phyloP scores from a whole-genome alignment of 2,329 filamentous ascomycete species.

The Fusarium sp. region DNA sequence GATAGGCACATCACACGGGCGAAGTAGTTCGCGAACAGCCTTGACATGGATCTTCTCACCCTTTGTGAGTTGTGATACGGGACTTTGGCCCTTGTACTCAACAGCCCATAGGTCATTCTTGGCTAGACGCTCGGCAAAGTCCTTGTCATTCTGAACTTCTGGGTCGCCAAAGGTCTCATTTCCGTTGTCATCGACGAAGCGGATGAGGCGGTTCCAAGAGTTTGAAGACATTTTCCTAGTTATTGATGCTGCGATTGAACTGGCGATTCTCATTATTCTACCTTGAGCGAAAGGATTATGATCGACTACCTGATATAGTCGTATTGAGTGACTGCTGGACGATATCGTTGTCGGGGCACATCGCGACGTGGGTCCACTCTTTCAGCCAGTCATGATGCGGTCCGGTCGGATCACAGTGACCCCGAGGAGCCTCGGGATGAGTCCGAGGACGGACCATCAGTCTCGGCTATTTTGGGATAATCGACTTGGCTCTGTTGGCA shows the following conservation, averaged over 20 bases:
- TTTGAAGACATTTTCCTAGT: conserved; percentile 40
- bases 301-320: conserved; percentile 12
- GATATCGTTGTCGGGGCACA: neutral
- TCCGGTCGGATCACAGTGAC: conserved; percentile 40
- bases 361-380: neutral
- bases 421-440: neutral
- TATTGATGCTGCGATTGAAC: conserved; percentile 5
- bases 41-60: conserved; percentile 50
- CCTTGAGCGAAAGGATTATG: neutral
- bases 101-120: conserved; percentile 47
- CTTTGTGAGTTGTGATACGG: conserved; percentile 40
- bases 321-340: neutral
- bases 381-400: conserved; percentile 32
- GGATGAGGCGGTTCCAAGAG: conserved; percentile 50
- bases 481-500: neutral
- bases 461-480: conserved; percentile 5
- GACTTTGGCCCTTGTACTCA: conserved; percentile 48
- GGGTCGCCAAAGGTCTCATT: conserved; percentile 52
- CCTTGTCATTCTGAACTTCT: conserved; percentile 42
- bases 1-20: conserved; percentile 51
- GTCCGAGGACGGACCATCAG: neutral
- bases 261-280: conserved; percentile 3
- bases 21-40: conserved; percentile 48
- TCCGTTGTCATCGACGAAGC: conserved; percentile 52
- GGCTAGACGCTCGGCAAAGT: conserved; percentile 43